Conservation (phyloP, 164 flowering plant species). For the Annona squamosa region DNA sequence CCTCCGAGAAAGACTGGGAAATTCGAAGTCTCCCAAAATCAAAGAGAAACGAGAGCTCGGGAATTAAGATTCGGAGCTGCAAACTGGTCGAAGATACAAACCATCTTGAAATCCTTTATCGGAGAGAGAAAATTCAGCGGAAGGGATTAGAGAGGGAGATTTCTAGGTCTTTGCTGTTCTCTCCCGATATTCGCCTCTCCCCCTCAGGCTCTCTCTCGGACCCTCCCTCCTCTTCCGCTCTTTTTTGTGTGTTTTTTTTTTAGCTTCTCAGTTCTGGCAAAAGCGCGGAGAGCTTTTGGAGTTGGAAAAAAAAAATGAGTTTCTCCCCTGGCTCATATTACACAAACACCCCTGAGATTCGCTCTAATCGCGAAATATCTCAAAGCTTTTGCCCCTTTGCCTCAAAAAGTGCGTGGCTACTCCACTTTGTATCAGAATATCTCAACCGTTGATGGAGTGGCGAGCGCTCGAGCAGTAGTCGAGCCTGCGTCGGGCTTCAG, state of each 20-base stretch:
- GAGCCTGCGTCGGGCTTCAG: too few relatives aligned
- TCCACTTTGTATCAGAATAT: too few relatives aligned
- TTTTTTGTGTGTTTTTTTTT: background rate
- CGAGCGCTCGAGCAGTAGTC: too few relatives aligned
- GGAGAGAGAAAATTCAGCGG: background rate
- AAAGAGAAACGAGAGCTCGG: background rate
- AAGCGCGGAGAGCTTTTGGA: background rate
- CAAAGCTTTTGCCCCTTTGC: background rate
- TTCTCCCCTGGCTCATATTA: background rate
- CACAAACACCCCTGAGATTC: background rate
- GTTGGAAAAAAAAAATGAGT: too few relatives aligned
- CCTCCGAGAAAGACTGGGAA: background rate
- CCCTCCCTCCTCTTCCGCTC: background rate
- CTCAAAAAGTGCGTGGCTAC: too few relatives aligned
- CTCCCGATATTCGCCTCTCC: background rate
- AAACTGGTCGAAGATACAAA: conserved; percentile 2
- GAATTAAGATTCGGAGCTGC: background rate
- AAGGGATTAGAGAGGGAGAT: conserved; percentile 6
- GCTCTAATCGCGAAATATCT: background rate
- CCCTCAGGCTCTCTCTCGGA: conserved; percentile 4
- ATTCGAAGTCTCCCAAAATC: background rate
- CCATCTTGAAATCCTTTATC: conserved; percentile 12
- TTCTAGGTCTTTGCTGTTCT: conserved; percentile 1
- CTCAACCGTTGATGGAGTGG: too few relatives aligned
- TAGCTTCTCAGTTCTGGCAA: background rate